These are phyloP conservation scores for Fusarium staphyleae DNA, from an alignment of 2,329 filamentous ascomycete genomes.

Conservation along the genomic window DNA sequence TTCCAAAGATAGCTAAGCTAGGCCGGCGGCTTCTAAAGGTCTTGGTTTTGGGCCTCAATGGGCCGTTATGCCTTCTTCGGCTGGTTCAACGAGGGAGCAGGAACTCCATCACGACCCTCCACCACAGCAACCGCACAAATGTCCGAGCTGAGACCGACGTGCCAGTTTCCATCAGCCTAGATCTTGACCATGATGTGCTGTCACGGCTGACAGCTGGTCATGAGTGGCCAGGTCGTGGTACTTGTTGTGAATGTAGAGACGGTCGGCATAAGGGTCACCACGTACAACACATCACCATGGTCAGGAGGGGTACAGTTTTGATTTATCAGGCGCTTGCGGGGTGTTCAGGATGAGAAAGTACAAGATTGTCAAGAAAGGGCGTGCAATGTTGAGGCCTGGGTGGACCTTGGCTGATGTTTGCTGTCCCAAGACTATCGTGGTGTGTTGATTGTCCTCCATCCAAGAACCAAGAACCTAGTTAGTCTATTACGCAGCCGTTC, in stretches of 20 bases:
- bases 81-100: neutral
- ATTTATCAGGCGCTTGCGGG: slow-evolving; percentile 9
- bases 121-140: slow-evolving; percentile 15
- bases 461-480: too few species aligned
- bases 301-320: slow-evolving; percentile 3
- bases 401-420: slow-evolving; percentile 25
- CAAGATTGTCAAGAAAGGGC: neutral
- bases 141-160: slow-evolving; percentile 11
- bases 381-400: neutral
- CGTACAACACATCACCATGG: neutral
- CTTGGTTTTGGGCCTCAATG: neutral
- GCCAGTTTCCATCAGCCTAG: slow-evolving; percentile 4
- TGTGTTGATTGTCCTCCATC: slow-evolving; percentile 6
- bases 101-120: slow-evolving; percentile 15
- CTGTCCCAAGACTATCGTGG: slow-evolving; percentile 10
- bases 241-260: slow-evolving; percentile 1
- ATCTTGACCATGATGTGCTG: neutral
- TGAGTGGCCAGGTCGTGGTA: neutral
- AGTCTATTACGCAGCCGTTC: slow-evolving; percentile 21
- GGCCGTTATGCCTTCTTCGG: too few species aligned
- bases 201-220: neutral
- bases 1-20: neutral
- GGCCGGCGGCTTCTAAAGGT: neutral
- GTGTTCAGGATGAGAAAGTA: neutral
- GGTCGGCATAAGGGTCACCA: slow-evolving; percentile 5